These are phyloP conservation scores for Jatropha multifida DNA, from an alignment of 441 rosid genomes.

Conservation along the genomic window DNA sequence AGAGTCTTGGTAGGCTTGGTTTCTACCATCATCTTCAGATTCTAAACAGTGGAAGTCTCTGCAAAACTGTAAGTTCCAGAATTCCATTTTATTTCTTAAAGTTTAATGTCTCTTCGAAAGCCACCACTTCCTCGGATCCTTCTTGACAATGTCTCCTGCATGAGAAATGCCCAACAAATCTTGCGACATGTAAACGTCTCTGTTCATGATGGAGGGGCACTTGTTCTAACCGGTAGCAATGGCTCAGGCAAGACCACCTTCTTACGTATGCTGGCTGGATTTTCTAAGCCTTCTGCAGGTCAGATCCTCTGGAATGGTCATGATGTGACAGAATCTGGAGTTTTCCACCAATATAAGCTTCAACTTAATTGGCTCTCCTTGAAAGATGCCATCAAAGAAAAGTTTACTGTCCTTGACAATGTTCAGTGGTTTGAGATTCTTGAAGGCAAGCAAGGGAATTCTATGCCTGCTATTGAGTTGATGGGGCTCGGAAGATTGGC, in stretches of 20 bases:
- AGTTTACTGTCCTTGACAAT: constrained; percentile 65
- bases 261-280: constrained; percentile 83
- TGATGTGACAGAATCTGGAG: constrained; percentile 65
- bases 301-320: constrained; percentile 90
- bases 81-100: background rate
- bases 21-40: background rate
- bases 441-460: constrained; percentile 67
- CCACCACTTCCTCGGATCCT: constrained; percentile 69
- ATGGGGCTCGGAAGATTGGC: constrained; percentile 83
- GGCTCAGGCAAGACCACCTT: constrained; percentile 77
- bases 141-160: constrained; percentile 82
- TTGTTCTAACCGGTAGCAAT: constrained; percentile 68
- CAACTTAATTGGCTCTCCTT: constrained; percentile 89
- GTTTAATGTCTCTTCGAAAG: constrained; percentile 49
- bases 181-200: constrained; percentile 69
- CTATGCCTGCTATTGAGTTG: constrained; percentile 69
- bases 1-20: background rate
- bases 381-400: constrained; percentile 75
- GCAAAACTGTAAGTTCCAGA: background rate
- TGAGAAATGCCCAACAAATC: constrained; percentile 86
- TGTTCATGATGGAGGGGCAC: constrained; percentile 73
- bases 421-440: constrained; percentile 73
- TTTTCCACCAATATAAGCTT: constrained; percentile 89
- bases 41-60: background rate
- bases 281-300: constrained; percentile 87